phyloP scores from a whole-genome alignment of 2,329 filamentous ascomycete species.

The Aspergillus brasiliensis region DNA sequence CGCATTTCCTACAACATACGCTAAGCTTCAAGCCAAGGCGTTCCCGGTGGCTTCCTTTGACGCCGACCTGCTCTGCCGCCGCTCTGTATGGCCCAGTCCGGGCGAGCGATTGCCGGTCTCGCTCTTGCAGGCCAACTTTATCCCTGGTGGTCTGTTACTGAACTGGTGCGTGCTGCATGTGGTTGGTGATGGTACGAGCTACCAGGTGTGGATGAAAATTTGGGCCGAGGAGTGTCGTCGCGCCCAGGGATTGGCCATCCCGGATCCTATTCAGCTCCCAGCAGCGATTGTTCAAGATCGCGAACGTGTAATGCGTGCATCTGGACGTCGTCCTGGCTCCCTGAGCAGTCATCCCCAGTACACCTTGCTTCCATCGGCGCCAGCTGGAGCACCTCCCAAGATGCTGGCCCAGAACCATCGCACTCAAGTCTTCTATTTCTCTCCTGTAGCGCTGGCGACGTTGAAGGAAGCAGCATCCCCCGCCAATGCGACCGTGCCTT shows the following conservation, averaged over 20 bases:
- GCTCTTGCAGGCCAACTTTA: slow-evolving; percentile 53
- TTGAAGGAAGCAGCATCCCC: slow-evolving; percentile 38
- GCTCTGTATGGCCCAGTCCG: slow-evolving; percentile 33
- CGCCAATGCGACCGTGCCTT: slow-evolving; percentile 26
- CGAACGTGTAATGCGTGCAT: slow-evolving; percentile 31
- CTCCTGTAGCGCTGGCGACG: slow-evolving; percentile 27
- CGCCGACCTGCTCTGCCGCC: slow-evolving; percentile 42
- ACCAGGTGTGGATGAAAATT: slow-evolving; percentile 34
- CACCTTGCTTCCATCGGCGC: slow-evolving; percentile 33
- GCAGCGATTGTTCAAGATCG: slow-evolving; percentile 34
- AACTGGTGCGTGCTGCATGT: slow-evolving; percentile 39
- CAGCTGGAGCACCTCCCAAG: slow-evolving; percentile 33
- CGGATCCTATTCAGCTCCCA: slow-evolving; percentile 26
- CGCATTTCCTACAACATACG: slow-evolving; percentile 38
- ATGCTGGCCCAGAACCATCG: slow-evolving; percentile 34
- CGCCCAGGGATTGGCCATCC: slow-evolving; percentile 29
- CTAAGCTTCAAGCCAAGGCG: slow-evolving; percentile 36
- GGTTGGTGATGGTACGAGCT: slow-evolving; percentile 38
- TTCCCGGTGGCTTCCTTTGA: slow-evolving; percentile 55
- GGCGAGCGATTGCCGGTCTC: slow-evolving; percentile 43
- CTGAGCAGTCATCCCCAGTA: slow-evolving; percentile 37
- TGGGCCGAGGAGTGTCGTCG: slow-evolving; percentile 42
- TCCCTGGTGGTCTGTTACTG: slow-evolving; percentile 54
- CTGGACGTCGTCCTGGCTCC: slow-evolving; percentile 30
- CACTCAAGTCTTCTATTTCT: slow-evolving; percentile 38